Evolutionary conservation across 805 yeast species (phyloP).

Genomic region (Cyberlindnera japonica): DNA sequence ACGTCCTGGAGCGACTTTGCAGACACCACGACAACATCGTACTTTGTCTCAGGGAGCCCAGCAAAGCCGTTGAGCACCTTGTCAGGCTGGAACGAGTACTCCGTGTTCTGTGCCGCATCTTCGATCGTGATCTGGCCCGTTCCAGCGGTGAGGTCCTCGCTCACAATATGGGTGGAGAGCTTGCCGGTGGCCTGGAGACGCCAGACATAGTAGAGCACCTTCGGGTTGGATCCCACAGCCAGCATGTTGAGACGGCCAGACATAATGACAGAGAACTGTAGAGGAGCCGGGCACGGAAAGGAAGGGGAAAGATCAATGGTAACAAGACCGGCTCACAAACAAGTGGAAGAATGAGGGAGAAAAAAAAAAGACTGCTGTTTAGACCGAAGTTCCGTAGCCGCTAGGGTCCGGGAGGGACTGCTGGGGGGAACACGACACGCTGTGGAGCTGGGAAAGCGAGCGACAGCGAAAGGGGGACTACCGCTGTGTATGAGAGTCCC

Average conservation of each 20-base stretch:
- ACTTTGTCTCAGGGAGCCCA: constrained; percentile 16
- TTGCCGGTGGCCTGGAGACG: constrained; percentile 44
- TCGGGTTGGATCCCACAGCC: constrained; percentile 53
- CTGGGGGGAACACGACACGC: too few relatives aligned
- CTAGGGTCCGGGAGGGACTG: too few relatives aligned
- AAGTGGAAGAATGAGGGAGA: background rate
- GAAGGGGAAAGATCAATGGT: background rate
- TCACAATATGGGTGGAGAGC: constrained; percentile 40
- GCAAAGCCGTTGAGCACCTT: constrained; percentile 1
- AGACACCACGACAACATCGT: constrained; percentile 45
- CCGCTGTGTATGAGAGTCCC: too few relatives aligned
- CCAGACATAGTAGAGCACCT: constrained; percentile 58
- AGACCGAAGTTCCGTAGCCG: too few relatives aligned
- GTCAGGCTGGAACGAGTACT: constrained; percentile 4
- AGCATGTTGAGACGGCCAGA: constrained; percentile 26
- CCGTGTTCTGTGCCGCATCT: constrained; percentile 4
- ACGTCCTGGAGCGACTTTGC: constrained; percentile 50
- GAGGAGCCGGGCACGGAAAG: background rate
- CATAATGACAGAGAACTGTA: background rate
- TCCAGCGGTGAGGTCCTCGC: constrained; percentile 22
- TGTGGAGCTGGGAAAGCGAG: too few relatives aligned
- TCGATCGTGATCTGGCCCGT: constrained; percentile 3
- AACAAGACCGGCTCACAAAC: background rate
- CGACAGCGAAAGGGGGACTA: too few relatives aligned
- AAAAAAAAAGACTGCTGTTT: background rate